Evolutionary conservation across 768 basidiomycete genomes (phyloP).

Genomic region (Phallus indusiatus): DNA sequence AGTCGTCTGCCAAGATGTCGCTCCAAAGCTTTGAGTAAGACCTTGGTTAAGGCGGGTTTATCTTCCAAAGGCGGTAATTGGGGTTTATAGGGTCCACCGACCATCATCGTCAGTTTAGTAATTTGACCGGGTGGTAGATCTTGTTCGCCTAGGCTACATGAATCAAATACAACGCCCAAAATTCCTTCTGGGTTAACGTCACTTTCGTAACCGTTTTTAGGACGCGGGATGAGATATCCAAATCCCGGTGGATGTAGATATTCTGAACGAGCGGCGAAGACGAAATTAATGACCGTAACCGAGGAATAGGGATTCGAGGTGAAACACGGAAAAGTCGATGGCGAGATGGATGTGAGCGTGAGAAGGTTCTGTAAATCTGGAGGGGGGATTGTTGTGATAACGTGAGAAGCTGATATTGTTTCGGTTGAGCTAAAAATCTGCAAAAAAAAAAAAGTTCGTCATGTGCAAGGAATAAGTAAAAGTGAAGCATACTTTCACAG

Average conservation of each 20-base stretch:
- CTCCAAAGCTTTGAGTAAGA: constrained; percentile 12
- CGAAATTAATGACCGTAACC: constrained; percentile 82
- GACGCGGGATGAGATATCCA: constrained; percentile 88
- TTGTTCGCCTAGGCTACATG: constrained; percentile 58
- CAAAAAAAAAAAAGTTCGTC: neutral
- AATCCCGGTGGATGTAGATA: constrained; percentile 78
- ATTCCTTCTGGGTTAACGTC: constrained; percentile 19
- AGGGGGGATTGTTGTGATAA: constrained; percentile 74
- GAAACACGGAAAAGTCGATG: constrained; percentile 47
- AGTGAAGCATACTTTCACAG: constrained; percentile 31
- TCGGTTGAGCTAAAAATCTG: constrained; percentile 28
- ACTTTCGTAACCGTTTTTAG: constrained; percentile 38
- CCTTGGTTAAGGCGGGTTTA: constrained; percentile 18
- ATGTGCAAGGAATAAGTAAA: neutral
- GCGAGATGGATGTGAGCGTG: constrained; percentile 19
- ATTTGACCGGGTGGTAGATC: constrained; percentile 30
- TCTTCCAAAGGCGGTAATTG: constrained; percentile 19
- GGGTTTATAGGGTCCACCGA: constrained; percentile 67
- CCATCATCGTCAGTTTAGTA: constrained; percentile 84
- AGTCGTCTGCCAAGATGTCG: constrained; percentile 36
- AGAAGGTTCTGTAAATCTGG: constrained; percentile 39
- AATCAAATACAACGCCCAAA: constrained; percentile 88
- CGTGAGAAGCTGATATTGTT: constrained; percentile 41
- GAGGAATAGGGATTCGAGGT: constrained; percentile 62
- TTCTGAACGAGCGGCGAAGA: constrained; percentile 49